Base-by-base conservation (phyloP, 2,329 filamentous ascomycete genomes). In the Aspergillus clavatus region DNA sequence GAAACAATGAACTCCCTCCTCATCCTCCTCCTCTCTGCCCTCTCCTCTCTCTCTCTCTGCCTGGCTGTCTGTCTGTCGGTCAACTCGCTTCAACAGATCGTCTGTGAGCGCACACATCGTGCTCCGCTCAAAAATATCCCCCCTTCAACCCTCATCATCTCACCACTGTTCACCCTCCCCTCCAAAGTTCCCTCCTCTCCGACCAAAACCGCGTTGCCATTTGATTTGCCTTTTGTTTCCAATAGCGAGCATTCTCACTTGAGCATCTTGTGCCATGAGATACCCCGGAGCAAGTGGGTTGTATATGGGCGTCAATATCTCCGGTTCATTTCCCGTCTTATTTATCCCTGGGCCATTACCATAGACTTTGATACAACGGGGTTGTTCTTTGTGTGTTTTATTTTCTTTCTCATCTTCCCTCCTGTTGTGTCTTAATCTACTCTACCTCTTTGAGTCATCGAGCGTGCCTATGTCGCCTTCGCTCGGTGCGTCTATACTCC, bases 21-120 rank as follows among this genome's bases (percentile, higher is more conserved):
- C 29, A 5, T 22, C 26, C n/a, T n/a, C n/a, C n/a, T n/a, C n/a
- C n/a, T n/a, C n/a, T n/a, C n/a, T n/a, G n/a, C n/a, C n/a, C n/a
- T n/a, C n/a, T n/a, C n/a, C n/a, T n/a, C n/a, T n/a, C n/a, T n/a
- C n/a, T n/a, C n/a, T n/a, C n/a, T n/a, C n/a, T n/a, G n/a, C n/a
- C n/a, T n/a, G n/a, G n/a, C n/a, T n/a, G 52, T 53, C 28, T 53
- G 55, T 23, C 53, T 45, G 55, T 46, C 23, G n/a, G 19, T 14
- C n/a, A 33, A 8, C 29, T 16, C 29, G 29, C 29, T 33, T 10
- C 29, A 18, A 33, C 29, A 33, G 29, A 7, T 8, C 29, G 18
- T n/a, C 14, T 16, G 18, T 4, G 29, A 33, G 8, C n/a, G 4
- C 18, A 16, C 18, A 12, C 3, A 8, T 16, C 14, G 5, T 31